phyloP scores from a whole-genome alignment of 2,329 filamentous ascomycete genomes.

The Penicillium verrucosum region DNA sequence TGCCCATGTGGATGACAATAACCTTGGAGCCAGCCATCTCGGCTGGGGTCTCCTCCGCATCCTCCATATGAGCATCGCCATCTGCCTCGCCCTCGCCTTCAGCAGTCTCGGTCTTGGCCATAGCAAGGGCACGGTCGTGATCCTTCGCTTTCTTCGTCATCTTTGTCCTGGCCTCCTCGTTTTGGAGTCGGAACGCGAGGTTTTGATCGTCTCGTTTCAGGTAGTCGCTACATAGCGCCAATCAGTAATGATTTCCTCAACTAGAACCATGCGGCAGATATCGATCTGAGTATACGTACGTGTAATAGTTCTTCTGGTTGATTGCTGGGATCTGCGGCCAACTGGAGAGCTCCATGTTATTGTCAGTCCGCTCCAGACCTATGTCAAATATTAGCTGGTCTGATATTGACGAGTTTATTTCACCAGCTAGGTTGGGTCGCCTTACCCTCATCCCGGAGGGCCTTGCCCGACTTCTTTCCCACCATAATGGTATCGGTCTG shows the following conservation, averaged over 20 bases:
- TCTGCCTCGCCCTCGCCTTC: constrained; percentile 43
- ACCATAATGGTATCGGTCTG: constrained; percentile 51
- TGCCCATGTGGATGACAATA: constrained; percentile 92
- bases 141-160: constrained; percentile 86
- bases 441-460: constrained; percentile 58
- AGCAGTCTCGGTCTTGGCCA: constrained; percentile 65
- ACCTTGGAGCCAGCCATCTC: constrained; percentile 79
- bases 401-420: constrained; percentile 5
- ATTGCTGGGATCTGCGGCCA: constrained; percentile 93
- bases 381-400: constrained; percentile 9
- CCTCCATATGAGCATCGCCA: constrained; percentile 57
- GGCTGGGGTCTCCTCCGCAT: constrained; percentile 52
- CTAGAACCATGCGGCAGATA: not conserved
- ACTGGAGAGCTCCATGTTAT: constrained; percentile 91
- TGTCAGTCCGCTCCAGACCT: constrained; percentile 96
- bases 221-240: constrained; percentile 66
- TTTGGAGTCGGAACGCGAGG: constrained; percentile 80
- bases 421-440: not conserved
- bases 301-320: constrained; percentile 99
- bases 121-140: constrained; percentile 77
- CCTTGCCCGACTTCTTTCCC: constrained; percentile 63
- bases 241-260: constrained; percentile 12
- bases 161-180: constrained; percentile 78
- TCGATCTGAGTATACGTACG: constrained; percentile 54
- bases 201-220: constrained; percentile 98